Evolutionary conservation across 2,329 filamentous ascomycete genomes (phyloP), one percentile per base, ranked within the genome.

Genomic region (Nemania bipapillata): DNA sequence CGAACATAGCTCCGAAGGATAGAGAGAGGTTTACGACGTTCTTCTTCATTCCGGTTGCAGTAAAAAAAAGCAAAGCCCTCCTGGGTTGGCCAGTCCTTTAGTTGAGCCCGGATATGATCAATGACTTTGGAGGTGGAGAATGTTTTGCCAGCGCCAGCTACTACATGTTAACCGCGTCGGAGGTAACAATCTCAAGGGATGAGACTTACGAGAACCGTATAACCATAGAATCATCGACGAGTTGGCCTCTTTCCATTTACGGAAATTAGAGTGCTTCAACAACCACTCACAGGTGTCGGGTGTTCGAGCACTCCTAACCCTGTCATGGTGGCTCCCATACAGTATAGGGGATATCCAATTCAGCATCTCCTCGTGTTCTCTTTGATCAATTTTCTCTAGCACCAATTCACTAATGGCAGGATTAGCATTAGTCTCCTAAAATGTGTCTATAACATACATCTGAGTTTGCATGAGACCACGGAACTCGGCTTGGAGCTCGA

Each of bases 51-150:
- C 4, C 55, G 26, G n/a, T 60, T 28, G 28, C 60, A 68, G 22
- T 68, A 68, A 32, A 68, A 68, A 24, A 64, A 68, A 1, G 65
- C 60, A 6, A 68, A 65, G 0, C 65, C 65, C 11, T 65, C 47
- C 8, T 50, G 65, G 2, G 30, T 35, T 24, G 37, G 26, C 1
- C 37, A 56, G 3, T 4, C 26, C 26, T 52, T 11, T 32, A 63
- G 26, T 20, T 1, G 30, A 20, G 2, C 24, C 4, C 7, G 49
- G 7, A 6, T 24, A 56, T 57, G n/a, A 6, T 64, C 40, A 35
- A 68, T 56, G 2, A 68, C 60, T 9, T 64, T 64, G 3, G 65
- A 68, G 22, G 65, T 40, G 4, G 63, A 60, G 45, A 64, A 68
- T n/a, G 65, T 64, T 59, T 68, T 68, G 22, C 65, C 55, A 9